Percentiles rank a stretch among this genome's conserved stretches.
Evolutionary conservation across 2,329 filamentous ascomycete species (phyloP).

Genomic region (Sporothrix humicola): DNA sequence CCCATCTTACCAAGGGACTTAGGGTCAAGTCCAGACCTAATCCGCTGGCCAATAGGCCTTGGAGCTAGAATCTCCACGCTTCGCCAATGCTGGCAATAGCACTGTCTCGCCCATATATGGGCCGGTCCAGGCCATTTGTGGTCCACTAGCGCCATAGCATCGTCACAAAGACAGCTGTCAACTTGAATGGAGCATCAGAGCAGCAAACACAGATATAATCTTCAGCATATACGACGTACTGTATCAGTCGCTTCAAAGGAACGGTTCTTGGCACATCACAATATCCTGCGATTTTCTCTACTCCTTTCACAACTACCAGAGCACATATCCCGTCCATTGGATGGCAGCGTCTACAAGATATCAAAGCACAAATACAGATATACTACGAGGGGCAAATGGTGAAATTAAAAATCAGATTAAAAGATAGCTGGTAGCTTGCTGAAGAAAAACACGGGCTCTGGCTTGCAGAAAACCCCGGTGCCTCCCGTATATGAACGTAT

Average conservation of each 20-base stretch:
- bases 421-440: constrained; percentile 39
- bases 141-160: neutral
- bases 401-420: constrained; percentile 32
- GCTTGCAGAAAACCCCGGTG: constrained; percentile 38
- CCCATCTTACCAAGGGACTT: neutral
- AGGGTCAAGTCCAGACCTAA: neutral
- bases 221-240: neutral
- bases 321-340: too few species aligned
- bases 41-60: neutral
- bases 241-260: neutral
- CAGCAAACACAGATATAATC: neutral
- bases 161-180: neutral
- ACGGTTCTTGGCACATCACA: neutral
- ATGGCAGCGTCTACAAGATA: too few species aligned
- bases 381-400: neutral
- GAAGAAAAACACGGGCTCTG: constrained; percentile 17
- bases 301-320: too few species aligned
- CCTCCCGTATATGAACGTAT: constrained; percentile 40
- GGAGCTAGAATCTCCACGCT: neutral
- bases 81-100: neutral
- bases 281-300: too few species aligned
- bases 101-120: neutral
- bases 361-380: too few species aligned
- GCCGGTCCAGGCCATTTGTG: neutral
- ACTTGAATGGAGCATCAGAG: neutral